A percentile compares a stretch with the other conserved stretches of the same genome.
Conservation (phyloP, 805 yeast genomes). For the Suhomyces faveliae region DNA sequence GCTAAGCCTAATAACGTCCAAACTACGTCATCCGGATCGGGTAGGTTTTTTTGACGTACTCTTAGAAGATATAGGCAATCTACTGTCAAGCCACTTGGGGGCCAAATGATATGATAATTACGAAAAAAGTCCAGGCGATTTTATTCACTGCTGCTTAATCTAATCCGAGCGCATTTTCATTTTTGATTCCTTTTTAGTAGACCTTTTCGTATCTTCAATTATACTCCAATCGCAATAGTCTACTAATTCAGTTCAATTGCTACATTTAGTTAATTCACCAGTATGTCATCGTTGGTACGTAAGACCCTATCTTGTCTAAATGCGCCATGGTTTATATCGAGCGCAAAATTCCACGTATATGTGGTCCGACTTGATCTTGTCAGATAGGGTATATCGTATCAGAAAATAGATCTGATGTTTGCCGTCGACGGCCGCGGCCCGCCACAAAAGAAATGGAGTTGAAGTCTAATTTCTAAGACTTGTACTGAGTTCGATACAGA, state of each 20-base stretch:
- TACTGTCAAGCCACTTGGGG: neutral
- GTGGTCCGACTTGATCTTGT: neutral
- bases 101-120: neutral
- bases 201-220: neutral
- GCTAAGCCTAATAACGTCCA: neutral
- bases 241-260: neutral
- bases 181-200: neutral
- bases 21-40: neutral
- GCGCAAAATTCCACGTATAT: neutral
- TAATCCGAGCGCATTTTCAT: neutral
- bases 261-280: neutral
- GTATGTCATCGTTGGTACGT: neutral
- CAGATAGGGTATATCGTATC: neutral
- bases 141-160: neutral
- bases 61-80: neutral
- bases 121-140: neutral
- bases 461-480: neutral
- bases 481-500: neutral
- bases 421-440: constrained; percentile 1
- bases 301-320: neutral
- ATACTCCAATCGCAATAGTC: neutral
- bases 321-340: neutral
- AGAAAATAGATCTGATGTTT: neutral
- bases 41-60: neutral
- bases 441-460: neutral